Conservation (phyloP, 306 rosid species). For the Ziziphus jujuba region DNA sequence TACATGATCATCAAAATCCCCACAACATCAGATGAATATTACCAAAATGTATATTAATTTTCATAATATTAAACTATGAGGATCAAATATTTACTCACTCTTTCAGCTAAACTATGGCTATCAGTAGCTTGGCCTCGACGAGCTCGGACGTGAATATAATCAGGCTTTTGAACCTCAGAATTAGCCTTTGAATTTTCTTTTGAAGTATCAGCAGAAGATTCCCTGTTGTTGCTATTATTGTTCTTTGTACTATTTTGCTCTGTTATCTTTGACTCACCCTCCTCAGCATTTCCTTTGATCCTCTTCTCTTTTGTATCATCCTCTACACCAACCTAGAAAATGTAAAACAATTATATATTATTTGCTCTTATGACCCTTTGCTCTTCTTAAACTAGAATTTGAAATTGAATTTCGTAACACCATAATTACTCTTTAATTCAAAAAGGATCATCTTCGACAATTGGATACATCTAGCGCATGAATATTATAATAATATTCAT, state of each 20-base stretch:
- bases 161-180: slow-evolving; percentile 77
- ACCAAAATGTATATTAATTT: too few species aligned
- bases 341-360: neutral
- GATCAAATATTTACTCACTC: slow-evolving; percentile 51
- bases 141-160: slow-evolving; percentile 89
- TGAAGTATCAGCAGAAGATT: slow-evolving; percentile 52
- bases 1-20: slow-evolving; percentile 28
- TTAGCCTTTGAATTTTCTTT: slow-evolving; percentile 78
- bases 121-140: slow-evolving; percentile 98
- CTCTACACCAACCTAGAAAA: slow-evolving; percentile 46
- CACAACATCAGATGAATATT: neutral
- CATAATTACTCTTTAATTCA: too few species aligned
- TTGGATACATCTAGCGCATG: too few species aligned
- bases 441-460: too few species aligned
- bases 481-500: neutral
- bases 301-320: slow-evolving; percentile 53
- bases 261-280: slow-evolving; percentile 64
- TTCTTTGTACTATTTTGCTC: slow-evolving; percentile 45
- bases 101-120: slow-evolving; percentile 93
- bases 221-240: slow-evolving; percentile 38
- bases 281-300: slow-evolving; percentile 53
- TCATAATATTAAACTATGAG: neutral
- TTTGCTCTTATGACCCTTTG: too few species aligned
- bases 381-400: too few species aligned
- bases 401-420: too few species aligned